Evolutionary conservation across 768 basidiomycete species (phyloP), one percentile per base, ranked within the genome.

Genomic region (Hypholoma sublateritium): DNA sequence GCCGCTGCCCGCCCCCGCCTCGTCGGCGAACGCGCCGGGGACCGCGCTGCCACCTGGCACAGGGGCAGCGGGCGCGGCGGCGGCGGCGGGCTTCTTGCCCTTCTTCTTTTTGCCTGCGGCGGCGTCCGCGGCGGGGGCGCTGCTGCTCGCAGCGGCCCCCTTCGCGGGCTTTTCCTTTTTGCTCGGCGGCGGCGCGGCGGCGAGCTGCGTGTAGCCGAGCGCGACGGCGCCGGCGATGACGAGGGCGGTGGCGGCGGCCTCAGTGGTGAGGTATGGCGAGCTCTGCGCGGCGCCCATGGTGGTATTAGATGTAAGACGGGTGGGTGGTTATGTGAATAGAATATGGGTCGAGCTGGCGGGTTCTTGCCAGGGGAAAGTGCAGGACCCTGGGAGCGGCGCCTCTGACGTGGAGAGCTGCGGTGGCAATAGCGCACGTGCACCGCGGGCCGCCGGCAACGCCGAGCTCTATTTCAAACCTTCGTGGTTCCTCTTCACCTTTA

Each of bases 241-340:
- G 28, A 70, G 67, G 24, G 69, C 66, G 13, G 78, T 72, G 42
- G 78, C 25, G 25, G 73, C 68, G 41, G 69, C 58, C 61, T 81
- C 76, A 19, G 76, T 53, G 17, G 77, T 67, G 12, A 82, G 50
- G 37, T 70, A 67, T 8, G 50, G 25, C 7, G 53, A 45, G 58
- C 81, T 83, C 56, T 78, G 75, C 51, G 77, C 62, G 19, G 77
- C 73, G 44, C 81, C 81, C 81, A 82, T 82, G 13, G 46, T 56
- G 28, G 28, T 45, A 13, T 4, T 41, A 36, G 35, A 36, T 36
- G 7, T 36, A 36, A 36, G n/a, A n/a, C n/a, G n/a, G n/a, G n/a
- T n/a, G 28, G 28, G 28, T 32, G 28, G 28, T 32, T 7, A 6
- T 32, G 28, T 6, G 28, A 32, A 32, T 32, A 32, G 28, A 32